Evolutionary conservation across 2,329 filamentous ascomycete species (phyloP).

Genomic region (Botrytis paeoniae): DNA sequence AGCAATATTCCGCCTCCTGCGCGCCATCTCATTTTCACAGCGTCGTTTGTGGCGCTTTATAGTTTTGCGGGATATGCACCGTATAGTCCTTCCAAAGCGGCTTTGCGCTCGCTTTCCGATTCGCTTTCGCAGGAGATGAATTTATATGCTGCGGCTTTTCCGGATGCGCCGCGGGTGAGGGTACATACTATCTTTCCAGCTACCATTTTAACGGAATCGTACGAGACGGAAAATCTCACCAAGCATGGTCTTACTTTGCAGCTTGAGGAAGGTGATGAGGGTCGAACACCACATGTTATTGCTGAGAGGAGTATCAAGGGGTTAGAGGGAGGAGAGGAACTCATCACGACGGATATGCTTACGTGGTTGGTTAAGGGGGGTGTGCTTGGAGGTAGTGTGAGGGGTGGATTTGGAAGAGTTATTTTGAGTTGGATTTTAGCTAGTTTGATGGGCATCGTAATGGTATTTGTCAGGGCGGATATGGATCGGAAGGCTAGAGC

Average conservation of each 20-base stretch:
- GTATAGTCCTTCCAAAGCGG: slow-evolving; percentile 80
- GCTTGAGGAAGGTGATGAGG: slow-evolving; percentile 74
- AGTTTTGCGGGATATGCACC: slow-evolving; percentile 75
- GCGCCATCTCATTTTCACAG: slow-evolving; percentile 79
- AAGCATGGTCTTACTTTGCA: slow-evolving; percentile 77
- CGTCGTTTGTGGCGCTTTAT: slow-evolving; percentile 69
- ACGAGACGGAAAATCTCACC: slow-evolving; percentile 67
- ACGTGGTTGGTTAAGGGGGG: slow-evolving; percentile 66
- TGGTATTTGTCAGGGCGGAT: slow-evolving; percentile 14
- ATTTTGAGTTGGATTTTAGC: background rate
- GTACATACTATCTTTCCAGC: slow-evolving; percentile 49
- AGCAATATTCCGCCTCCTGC: slow-evolving; percentile 26
- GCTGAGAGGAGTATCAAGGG: slow-evolving; percentile 66
- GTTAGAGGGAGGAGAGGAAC: slow-evolving; percentile 70
- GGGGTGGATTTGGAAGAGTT: background rate
- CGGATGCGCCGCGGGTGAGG: slow-evolving; percentile 40
- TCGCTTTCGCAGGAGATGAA: slow-evolving; percentile 77
- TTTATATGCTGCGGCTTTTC: slow-evolving; percentile 76
- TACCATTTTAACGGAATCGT: slow-evolving; percentile 74
- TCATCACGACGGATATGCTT: slow-evolving; percentile 71
- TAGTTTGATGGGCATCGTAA: slow-evolving; percentile 6
- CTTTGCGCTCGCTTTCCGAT: slow-evolving; percentile 77
- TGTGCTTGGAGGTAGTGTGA: slow-evolving; percentile 56
- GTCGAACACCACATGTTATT: slow-evolving; percentile 73
- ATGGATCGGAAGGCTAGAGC: slow-evolving; percentile 11